A percentile compares a stretch with the other conserved stretches of the same genome.
These are phyloP conservation scores for Aspergillus pseudonomiae DNA, from an alignment of 2,329 filamentous ascomycete genomes.

Conservation along the genomic window DNA sequence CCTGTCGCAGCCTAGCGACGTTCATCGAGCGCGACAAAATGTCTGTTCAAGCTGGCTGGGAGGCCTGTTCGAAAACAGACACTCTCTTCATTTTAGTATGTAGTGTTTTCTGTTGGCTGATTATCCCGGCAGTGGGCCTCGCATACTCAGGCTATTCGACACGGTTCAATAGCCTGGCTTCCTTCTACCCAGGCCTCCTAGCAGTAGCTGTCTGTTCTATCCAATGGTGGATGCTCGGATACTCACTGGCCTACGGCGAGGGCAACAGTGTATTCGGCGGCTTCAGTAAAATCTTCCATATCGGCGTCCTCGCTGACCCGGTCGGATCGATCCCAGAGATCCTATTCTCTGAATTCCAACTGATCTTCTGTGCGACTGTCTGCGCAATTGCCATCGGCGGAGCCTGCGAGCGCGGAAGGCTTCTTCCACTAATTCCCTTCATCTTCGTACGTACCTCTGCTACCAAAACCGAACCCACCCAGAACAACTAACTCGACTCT, in stretches of 20 bases:
- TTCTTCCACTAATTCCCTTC: slow-evolving; percentile 52
- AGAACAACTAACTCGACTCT: background rate
- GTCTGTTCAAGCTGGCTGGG: slow-evolving; percentile 50
- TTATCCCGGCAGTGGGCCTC: slow-evolving; percentile 56
- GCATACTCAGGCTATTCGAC: slow-evolving; percentile 56
- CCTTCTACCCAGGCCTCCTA: slow-evolving; percentile 53
- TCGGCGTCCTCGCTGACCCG: slow-evolving; percentile 50
- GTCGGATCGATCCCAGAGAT: slow-evolving; percentile 55
- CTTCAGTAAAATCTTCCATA: slow-evolving; percentile 51
- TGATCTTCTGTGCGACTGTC: slow-evolving; percentile 55
- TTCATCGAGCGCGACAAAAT: slow-evolving; percentile 9
- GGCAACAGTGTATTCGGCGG: slow-evolving; percentile 50
- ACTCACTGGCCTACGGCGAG: slow-evolving; percentile 54
- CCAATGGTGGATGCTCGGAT: slow-evolving; percentile 56
- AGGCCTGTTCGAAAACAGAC: slow-evolving; percentile 56
- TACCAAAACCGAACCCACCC: background rate
- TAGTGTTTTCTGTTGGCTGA: slow-evolving; percentile 56
- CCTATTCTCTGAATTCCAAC: slow-evolving; percentile 56
- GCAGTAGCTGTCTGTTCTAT: slow-evolving; percentile 53
- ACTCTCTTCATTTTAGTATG: slow-evolving; percentile 56
- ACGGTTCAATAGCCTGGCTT: slow-evolving; percentile 51
- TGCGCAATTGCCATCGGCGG: slow-evolving; percentile 56
- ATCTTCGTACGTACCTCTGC: slow-evolving; percentile 41
- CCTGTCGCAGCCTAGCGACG: background rate
- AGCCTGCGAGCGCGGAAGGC: slow-evolving; percentile 51